Evolutionary conservation across 257 asterid species (phyloP).

Genomic region (Pogostemon cablin): DNA sequence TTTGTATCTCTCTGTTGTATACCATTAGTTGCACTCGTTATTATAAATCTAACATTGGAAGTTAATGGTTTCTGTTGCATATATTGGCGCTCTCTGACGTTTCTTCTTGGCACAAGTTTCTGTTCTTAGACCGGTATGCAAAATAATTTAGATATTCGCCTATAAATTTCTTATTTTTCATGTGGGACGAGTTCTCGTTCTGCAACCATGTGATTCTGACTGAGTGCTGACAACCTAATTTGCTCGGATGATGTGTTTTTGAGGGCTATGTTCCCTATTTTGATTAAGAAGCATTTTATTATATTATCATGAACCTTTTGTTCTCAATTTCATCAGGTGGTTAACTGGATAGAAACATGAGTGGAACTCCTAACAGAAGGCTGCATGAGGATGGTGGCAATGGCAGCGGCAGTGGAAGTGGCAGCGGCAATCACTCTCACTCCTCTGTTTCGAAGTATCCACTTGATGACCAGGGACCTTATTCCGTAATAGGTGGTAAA

Average conservation of each 20-base stretch:
- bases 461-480: constrained; percentile 67
- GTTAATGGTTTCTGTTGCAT: not conserved
- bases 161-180: not conserved
- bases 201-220: not conserved
- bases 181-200: not conserved
- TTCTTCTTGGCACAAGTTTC: not conserved
- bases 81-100: not conserved
- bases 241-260: not conserved
- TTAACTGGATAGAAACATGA: constrained; percentile 50
- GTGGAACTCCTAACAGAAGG: constrained; percentile 75
- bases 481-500: constrained; percentile 55
- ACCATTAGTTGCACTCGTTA: not conserved
- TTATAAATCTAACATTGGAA: constrained; percentile 12
- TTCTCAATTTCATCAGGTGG: constrained; percentile 20
- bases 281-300: not conserved
- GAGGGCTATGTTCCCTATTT: not conserved
- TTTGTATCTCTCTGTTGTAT: not conserved
- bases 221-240: not conserved
- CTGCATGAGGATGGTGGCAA: constrained; percentile 76
- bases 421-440: constrained; percentile 54
- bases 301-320: not conserved
- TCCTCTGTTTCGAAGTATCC: constrained; percentile 62
- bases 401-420: constrained; percentile 41
- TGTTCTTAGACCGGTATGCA: not conserved
- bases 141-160: constrained; percentile 9